A percentile compares a stretch with the other conserved stretches of the same genome.
Evolutionary conservation across 495 filamentous ascomycete genomes (phyloP).

Genomic region (Podospora pseudocomata): DNA sequence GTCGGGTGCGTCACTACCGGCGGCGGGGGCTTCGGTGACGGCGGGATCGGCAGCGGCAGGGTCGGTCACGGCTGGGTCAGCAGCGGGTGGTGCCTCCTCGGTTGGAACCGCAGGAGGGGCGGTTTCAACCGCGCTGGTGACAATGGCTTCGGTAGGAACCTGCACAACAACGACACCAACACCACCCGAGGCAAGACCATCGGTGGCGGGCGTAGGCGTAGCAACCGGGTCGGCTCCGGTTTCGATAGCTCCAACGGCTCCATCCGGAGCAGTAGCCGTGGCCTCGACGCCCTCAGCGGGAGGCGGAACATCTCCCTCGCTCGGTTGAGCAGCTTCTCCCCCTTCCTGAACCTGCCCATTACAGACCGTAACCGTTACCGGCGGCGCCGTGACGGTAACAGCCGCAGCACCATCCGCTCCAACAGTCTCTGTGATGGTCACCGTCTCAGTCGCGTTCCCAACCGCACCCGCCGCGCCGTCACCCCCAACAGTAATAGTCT

Average conservation of each 20-base stretch:
- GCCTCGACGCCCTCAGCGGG: constrained; percentile 9
- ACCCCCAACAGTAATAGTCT: constrained; percentile 34
- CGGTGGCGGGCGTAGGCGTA: neutral
- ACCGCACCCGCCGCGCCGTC: constrained; percentile 20
- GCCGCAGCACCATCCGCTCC: neutral
- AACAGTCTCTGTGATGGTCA: constrained; percentile 24
- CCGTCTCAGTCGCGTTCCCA: constrained; percentile 30
- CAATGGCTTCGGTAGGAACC: constrained; percentile 23
- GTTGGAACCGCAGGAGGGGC: constrained; percentile 14
- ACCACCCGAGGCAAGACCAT: constrained; percentile 22
- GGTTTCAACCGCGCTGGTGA: constrained; percentile 20
- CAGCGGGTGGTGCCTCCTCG: constrained; percentile 1
- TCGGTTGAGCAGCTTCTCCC: constrained; percentile 7
- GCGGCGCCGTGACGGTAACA: constrained; percentile 32
- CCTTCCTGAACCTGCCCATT: constrained; percentile 21
- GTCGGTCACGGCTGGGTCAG: neutral
- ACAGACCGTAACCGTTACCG: constrained; percentile 38
- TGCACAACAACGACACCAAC: constrained; percentile 30
- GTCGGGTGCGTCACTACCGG: neutral
- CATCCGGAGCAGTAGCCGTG: constrained; percentile 4
- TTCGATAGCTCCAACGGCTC: constrained; percentile 13
- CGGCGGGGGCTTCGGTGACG: constrained; percentile 1
- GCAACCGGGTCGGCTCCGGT: neutral
- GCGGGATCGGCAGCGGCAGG: neutral
- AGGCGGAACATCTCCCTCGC: constrained; percentile 1